A percentile compares a stretch with the other conserved stretches of the same genome.
Evolutionary conservation across 352 stramenopile genomes (phyloP).

Genomic region (Globisporangium cylindrosporum): DNA sequence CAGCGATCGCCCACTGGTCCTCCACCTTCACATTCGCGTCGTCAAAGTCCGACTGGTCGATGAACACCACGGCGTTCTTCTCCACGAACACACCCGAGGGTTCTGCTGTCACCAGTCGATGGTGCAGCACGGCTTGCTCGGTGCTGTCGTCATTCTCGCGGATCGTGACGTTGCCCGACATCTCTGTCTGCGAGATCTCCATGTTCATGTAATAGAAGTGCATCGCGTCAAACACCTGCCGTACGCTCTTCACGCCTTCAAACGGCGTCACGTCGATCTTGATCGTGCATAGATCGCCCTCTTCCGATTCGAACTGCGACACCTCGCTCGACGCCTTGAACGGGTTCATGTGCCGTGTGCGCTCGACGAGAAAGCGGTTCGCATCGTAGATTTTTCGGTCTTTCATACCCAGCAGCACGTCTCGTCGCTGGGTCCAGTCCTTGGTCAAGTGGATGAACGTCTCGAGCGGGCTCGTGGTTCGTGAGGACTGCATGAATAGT

Average conservation of each 20-base stretch:
- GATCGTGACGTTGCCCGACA: constrained; percentile 13
- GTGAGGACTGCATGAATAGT: not conserved
- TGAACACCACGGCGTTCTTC: constrained; percentile 8
- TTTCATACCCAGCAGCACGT: constrained; percentile 26
- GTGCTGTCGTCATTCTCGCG: constrained; percentile 18
- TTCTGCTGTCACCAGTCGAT: not conserved
- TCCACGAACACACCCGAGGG: not conserved
- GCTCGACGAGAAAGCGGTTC: constrained; percentile 32
- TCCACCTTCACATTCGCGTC: not conserved
- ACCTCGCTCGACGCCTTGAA: constrained; percentile 31
- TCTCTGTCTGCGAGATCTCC: constrained; percentile 58
- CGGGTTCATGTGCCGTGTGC: constrained; percentile 22
- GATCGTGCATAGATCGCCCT: constrained; percentile 41
- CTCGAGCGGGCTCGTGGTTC: constrained; percentile 4
- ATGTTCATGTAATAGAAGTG: constrained; percentile 41
- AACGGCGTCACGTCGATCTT: constrained; percentile 47
- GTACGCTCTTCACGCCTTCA: constrained; percentile 26
- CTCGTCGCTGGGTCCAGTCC: constrained; percentile 26
- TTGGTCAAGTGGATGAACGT: constrained; percentile 17
- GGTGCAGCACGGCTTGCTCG: constrained; percentile 5
- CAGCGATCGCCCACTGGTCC: constrained; percentile 5
- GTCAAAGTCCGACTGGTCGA: constrained; percentile 14
- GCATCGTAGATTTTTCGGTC: constrained; percentile 29
- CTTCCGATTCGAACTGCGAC: constrained; percentile 35
- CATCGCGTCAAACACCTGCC: constrained; percentile 38